Conservation (phyloP, 2,329 filamentous ascomycete genomes). For the Colletotrichum agaves region DNA sequence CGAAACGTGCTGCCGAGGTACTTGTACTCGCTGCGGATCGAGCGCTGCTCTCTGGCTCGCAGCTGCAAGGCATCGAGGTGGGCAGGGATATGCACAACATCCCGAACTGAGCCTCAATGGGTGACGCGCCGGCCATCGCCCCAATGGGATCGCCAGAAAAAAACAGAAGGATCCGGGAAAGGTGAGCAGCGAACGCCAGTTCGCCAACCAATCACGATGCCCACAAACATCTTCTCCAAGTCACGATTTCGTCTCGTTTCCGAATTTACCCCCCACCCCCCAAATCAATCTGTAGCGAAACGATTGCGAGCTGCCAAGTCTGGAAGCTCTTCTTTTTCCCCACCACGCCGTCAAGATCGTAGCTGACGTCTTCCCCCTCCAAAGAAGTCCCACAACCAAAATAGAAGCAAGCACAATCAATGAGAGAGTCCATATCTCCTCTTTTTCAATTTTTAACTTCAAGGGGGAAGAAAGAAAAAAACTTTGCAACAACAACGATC, state of each 20-base stretch:
- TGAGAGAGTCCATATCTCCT: background rate
- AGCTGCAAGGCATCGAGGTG: constrained; percentile 15
- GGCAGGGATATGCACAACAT: constrained; percentile 33
- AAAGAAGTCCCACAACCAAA: constrained; percentile 5
- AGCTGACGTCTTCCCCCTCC: constrained; percentile 5
- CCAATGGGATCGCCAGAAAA: constrained; percentile 21
- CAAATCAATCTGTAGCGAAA: constrained; percentile 1
- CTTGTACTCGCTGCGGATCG: background rate
- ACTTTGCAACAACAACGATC: background rate
- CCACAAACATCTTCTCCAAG: background rate
- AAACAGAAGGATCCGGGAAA: background rate
- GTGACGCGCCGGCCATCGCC: constrained; percentile 26
- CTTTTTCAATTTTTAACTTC: background rate
- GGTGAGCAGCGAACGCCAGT: background rate
- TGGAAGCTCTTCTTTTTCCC: background rate
- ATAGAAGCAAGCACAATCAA: constrained; percentile 12
- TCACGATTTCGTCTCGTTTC: background rate
- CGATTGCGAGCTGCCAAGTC: background rate
- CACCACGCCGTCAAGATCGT: constrained; percentile 1
- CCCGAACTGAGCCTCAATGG: constrained; percentile 36
- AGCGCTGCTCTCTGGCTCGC: background rate
- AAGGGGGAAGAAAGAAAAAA: too few relatives aligned
- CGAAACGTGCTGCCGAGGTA: background rate
- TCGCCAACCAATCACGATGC: background rate
- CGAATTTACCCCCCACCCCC: background rate